Conservation (phyloP, 805 yeast genomes). For the Candida berthetii region DNA sequence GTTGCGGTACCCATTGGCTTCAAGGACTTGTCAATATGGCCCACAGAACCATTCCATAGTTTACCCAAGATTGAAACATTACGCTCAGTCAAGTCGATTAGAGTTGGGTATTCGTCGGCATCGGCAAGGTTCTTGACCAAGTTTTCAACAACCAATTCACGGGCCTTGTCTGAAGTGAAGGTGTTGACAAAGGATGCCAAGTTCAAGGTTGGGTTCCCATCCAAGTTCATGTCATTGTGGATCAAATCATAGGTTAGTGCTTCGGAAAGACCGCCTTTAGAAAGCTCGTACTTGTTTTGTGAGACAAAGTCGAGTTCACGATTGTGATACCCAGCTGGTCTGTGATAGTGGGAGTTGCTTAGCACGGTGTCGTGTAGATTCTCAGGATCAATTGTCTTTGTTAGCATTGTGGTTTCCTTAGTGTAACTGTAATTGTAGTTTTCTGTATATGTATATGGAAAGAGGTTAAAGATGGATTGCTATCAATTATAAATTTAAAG, state of each 20-base stretch:
- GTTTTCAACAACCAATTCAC: conserved; percentile 57
- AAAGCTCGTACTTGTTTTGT: conserved; percentile 49
- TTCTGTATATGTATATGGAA: no score
- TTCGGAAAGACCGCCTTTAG: conserved; percentile 46
- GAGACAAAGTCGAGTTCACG: conserved; percentile 11
- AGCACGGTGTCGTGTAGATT: conserved; percentile 23
- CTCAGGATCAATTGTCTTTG: conserved; percentile 23
- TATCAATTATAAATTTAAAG: no score
- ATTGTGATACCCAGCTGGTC: background rate
- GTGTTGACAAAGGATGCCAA: conserved; percentile 90
- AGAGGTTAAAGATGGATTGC: no score
- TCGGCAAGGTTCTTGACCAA: conserved; percentile 86
- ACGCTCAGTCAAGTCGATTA: conserved; percentile 72
- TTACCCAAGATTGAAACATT: conserved; percentile 76
- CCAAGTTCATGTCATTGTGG: conserved; percentile 70
- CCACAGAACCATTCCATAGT: conserved; percentile 69
- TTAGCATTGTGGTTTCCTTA: no score
- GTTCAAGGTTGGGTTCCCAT: conserved; percentile 80
- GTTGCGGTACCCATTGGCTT: conserved; percentile 81
- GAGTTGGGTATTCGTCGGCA: conserved; percentile 87
- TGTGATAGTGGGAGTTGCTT: conserved; percentile 19
- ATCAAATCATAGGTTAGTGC: conserved; percentile 55
- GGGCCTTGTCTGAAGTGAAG: conserved; percentile 45
- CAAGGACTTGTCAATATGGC: conserved; percentile 12
- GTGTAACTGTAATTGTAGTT: no score